Evolutionary conservation across 768 basidiomycete species (phyloP).

Genomic region (Suillus variegatus): DNA sequence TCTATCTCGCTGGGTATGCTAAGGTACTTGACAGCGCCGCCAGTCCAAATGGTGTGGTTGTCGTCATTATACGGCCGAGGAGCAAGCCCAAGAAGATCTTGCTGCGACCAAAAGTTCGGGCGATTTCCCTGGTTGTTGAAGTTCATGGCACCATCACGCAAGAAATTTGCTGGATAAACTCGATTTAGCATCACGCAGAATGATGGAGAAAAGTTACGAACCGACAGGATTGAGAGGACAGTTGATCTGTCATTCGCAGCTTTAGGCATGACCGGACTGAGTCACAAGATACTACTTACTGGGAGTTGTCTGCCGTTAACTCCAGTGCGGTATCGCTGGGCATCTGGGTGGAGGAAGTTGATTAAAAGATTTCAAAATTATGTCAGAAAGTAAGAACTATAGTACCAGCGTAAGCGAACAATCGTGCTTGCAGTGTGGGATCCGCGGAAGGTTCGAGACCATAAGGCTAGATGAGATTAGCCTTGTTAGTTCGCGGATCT

Average conservation of each 20-base stretch:
- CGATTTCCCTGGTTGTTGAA: slow-evolving; percentile 40
- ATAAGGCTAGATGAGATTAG: slow-evolving; percentile 15
- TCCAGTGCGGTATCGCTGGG: slow-evolving; percentile 41
- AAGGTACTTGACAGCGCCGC: slow-evolving; percentile 40
- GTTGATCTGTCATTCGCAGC: slow-evolving; percentile 28
- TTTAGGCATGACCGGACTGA: neutral
- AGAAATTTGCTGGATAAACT: slow-evolving; percentile 34
- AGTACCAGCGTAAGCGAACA: slow-evolving; percentile 56
- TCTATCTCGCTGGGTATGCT: slow-evolving; percentile 38
- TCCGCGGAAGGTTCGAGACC: slow-evolving; percentile 54
- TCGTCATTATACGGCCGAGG: slow-evolving; percentile 38
- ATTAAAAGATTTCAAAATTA: neutral
- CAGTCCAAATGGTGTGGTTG: slow-evolving; percentile 42
- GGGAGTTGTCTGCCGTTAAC: slow-evolving; percentile 41
- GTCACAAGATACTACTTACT: slow-evolving; percentile 12
- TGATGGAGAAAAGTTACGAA: slow-evolving; percentile 15
- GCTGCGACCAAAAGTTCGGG: slow-evolving; percentile 40
- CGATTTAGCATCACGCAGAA: neutral
- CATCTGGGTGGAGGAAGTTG: slow-evolving; percentile 23
- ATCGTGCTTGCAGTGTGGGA: slow-evolving; percentile 57
- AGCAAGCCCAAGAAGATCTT: slow-evolving; percentile 33
- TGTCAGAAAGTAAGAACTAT: slow-evolving; percentile 5
- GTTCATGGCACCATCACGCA: slow-evolving; percentile 40
- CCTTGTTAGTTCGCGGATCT: neutral
- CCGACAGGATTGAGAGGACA: slow-evolving; percentile 39